Conservation (phyloP, 176 grass and related monocot species). For the Musa itinerans region DNA sequence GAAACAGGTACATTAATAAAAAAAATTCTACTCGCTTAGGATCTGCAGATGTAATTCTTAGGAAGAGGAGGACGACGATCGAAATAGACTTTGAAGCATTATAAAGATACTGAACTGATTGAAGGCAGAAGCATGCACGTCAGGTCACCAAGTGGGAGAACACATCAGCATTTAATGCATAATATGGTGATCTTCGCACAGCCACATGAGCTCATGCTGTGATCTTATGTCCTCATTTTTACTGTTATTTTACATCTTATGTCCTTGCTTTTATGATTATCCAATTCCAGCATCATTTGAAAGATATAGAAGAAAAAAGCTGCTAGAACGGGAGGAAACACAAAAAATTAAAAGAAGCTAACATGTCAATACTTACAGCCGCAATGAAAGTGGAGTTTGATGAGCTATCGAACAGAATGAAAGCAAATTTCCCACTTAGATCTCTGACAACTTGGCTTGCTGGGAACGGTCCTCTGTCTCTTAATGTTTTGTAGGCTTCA, state of each 20-base stretch:
- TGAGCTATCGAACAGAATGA: conserved; percentile 58
- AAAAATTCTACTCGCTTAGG: too few relatives aligned
- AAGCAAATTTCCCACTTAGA: conserved; percentile 54
- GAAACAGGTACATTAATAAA: neutral
- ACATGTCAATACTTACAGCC: conserved; percentile 32
- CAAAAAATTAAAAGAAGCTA: neutral
- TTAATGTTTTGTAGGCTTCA: conserved; percentile 69
- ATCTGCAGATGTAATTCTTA: too few relatives aligned
- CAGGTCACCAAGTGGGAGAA: neutral
- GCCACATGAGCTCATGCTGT: too few relatives aligned
- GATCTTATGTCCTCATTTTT: too few relatives aligned
- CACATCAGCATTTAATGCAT: neutral
- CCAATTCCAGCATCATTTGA: neutral
- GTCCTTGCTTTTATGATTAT: too few relatives aligned
- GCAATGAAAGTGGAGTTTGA: conserved; percentile 58
- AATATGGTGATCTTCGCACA: too few relatives aligned
- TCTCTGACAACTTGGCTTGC: conserved; percentile 65
- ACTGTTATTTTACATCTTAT: too few relatives aligned
- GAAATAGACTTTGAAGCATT: too few relatives aligned
- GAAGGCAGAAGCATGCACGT: too few relatives aligned
- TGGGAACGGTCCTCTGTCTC: conserved; percentile 83
- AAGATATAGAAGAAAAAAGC: neutral
- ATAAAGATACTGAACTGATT: too few relatives aligned
- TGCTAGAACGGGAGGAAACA: neutral
- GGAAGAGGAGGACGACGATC: too few relatives aligned